These are phyloP conservation scores for Penicillium sp. DNA, from an alignment of 2,329 filamentous ascomycete genomes.

Conservation along the genomic window DNA sequence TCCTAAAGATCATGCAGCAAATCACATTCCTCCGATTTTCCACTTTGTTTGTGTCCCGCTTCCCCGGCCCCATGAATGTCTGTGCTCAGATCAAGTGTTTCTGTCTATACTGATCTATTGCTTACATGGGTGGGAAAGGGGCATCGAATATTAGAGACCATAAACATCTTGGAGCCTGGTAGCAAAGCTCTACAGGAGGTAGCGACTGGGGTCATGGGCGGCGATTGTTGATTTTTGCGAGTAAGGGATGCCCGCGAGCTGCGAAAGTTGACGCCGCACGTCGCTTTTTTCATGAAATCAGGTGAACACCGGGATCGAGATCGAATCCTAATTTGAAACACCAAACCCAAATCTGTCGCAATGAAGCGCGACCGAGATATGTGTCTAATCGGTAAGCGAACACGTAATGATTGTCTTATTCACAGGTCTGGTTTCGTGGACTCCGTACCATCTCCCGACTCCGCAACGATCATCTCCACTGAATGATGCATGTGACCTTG, in stretches of 20 bases:
- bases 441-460: conserved; percentile 2
- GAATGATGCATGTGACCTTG: conserved; percentile 6
- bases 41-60: conserved; percentile 13
- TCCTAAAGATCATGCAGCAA: conserved; percentile 8
- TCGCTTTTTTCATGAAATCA: conserved; percentile 22
- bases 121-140: background rate
- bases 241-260: conserved; percentile 23
- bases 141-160: background rate
- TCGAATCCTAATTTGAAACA: conserved; percentile 13
- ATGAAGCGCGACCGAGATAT: background rate
- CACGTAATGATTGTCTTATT: background rate
- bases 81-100: conserved; percentile 9
- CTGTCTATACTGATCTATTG: background rate
- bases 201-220: background rate
- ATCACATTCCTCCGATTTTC: conserved; percentile 19
- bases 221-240: conserved; percentile 12
- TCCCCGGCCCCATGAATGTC: conserved; percentile 11
- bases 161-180: conserved; percentile 1
- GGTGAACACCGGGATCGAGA: conserved; percentile 15
- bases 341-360: conserved; percentile 1
- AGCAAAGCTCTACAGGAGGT: conserved; percentile 3
- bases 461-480: conserved; percentile 1
- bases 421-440: background rate
- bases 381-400: background rate
- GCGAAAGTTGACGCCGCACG: conserved; percentile 16